Base-by-base conservation (phyloP, 1,284 basidiomycete species). In the Heterobasidion annosum region DNA sequence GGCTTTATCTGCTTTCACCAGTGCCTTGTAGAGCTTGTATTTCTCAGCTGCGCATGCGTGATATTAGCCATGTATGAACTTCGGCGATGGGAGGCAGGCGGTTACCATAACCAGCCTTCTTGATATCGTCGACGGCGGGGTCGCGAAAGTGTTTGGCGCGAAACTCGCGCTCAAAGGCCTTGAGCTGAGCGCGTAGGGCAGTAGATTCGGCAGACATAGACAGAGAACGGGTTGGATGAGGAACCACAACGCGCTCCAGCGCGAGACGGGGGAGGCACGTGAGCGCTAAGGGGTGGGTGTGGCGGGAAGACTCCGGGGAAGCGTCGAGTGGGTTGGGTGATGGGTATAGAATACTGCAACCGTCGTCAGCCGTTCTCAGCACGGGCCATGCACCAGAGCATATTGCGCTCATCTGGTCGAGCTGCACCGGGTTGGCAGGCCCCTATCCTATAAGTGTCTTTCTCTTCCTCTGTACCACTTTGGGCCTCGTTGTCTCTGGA, bases 111-210 rank as follows among this genome's bases (percentile, higher is more conserved):
- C 69, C 66, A 16, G 82, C 79, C 53, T 73, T 70, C 65, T 81
- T 90, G 61, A 94, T 92, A 65, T 94, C 92, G 40, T 91, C 78
- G 33, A 91, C 74, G 9, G 82, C 80, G 0, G 92, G 87, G 42
- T 82, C 76, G 59, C 82, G 76, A 37, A 76, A 78, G 66, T 91
- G 70, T 3, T 66, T 63, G 0, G 74, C 68, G 57, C 76, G 82
- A 70, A 94, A 95, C 6, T 74, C 72, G 61, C 83, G 83, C 64
- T 94, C 92, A 88, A 91, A 95, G 37, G 74, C 59, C 67, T 94
- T 94, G 61, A 95, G 85, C 60, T 89, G 81, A 53, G 85, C 74
- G 40, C 85, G 84, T 50, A 93, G 71, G 32, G 73, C 42, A 44
- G 44, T 19, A 19, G 82, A 68, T 57, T 76, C 70, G 73, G 78